Base-by-base conservation (phyloP, 1,139 yeast species). In the Kazachstania sp. region DNA sequence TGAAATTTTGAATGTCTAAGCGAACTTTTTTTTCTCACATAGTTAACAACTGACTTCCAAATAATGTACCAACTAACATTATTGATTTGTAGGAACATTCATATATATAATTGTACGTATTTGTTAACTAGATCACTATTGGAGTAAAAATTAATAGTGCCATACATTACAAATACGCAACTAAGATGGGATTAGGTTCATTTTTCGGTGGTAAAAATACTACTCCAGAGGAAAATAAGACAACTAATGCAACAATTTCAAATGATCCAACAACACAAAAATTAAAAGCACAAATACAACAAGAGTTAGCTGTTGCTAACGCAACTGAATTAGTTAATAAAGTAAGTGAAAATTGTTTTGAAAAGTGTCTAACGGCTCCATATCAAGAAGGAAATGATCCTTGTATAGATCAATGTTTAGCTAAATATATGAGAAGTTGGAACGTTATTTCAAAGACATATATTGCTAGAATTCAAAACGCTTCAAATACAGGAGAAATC, bases 341-440 rank as follows among this genome's bases (percentile, higher is more conserved):
- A 60, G 77, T 86, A 64, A 83, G 95, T n/a, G 90, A 83, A 57
- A 85, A 86, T 71, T 88, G 97, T 65, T 88, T 84, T 64, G 83
- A 82, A 45, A 78, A 79, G 63, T 88, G 97, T 67, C 71, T 86
- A 47, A 67, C 76, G 28, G 66, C 75, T 29, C 70, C 77, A 19
- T 67, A 77, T 48, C 58, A 70, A 34, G 54, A 66, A 2, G 65
- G 67, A 3, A 81, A 80, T 55, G 72, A 72, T 41, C 67, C 65
- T 45, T 87, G 96, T 67, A 75, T 87, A 46, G 78, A 74, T 54
- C 83, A 81, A 63, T 88, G 97, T 65, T 74, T 86, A 61, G 83
- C 83, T 54, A 88, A 87, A 70, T 88, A 86, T 68, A 83, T 88
- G 94, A 77, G 85, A 66, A 81, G 95, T 37, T 88, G 96, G 96